phyloP scores from a whole-genome alignment of 2,329 filamentous ascomycete genomes.

The Hyphodiscus sp. region DNA sequence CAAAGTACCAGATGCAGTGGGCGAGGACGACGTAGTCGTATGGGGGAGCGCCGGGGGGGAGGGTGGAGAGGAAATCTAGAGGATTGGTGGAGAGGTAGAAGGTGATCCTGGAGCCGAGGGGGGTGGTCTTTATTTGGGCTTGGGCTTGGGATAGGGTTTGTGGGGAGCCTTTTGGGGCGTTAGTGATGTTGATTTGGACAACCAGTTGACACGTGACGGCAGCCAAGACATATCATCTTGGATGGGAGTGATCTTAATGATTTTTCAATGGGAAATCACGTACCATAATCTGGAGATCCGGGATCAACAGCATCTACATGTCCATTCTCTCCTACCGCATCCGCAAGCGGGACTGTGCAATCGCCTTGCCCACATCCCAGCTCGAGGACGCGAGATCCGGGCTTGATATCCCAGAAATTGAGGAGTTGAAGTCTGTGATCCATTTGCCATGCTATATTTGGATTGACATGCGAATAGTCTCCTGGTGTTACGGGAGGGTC shows the following conservation, averaged over 20 bases:
- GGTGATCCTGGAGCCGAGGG: slow-evolving; percentile 36
- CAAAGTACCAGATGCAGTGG: slow-evolving; percentile 50
- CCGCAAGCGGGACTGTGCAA: slow-evolving; percentile 47
- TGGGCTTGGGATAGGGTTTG: slow-evolving; percentile 45
- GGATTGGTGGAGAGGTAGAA: slow-evolving; percentile 35
- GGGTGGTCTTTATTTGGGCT: slow-evolving; percentile 34
- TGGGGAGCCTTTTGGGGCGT: slow-evolving; percentile 33
- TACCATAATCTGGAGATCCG: slow-evolving; percentile 41
- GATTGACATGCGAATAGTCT: background rate
- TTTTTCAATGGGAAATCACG: background rate
- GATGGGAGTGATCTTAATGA: too few relatives aligned
- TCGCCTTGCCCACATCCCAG: slow-evolving; percentile 56
- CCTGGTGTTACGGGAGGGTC: background rate
- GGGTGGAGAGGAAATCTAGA: slow-evolving; percentile 30
- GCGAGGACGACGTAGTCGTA: slow-evolving; percentile 43
- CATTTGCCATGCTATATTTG: background rate
- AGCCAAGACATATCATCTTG: background rate
- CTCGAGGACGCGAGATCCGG: slow-evolving; percentile 43
- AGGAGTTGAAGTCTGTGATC: slow-evolving; percentile 26
- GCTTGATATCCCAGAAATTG: slow-evolving; percentile 31
- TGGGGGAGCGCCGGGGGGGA: slow-evolving; percentile 11
- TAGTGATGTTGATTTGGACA: background rate
- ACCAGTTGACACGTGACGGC: too few relatives aligned
- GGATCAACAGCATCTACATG: slow-evolving; percentile 47
- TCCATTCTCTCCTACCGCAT: slow-evolving; percentile 38